Conservation (phyloP, 257 asterid species). For the Gentiana macrophylla region DNA sequence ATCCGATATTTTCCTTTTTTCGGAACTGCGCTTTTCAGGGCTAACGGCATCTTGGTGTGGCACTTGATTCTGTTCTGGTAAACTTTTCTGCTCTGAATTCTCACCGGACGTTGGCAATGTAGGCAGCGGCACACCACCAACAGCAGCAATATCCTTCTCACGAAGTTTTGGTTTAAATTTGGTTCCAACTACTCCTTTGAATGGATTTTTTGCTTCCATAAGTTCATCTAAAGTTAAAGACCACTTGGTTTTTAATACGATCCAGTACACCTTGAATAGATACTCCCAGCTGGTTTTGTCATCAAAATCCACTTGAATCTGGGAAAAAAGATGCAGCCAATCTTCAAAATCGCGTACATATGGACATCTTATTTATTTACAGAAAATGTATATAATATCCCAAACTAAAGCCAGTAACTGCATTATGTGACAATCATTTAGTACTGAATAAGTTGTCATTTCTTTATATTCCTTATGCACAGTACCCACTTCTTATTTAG, state of each 20-base stretch:
- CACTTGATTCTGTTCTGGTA: conserved; percentile 8
- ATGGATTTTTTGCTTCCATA: conserved; percentile 48
- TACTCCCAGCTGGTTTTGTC: conserved; percentile 84
- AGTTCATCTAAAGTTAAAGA: conserved; percentile 57
- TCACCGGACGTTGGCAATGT: conserved; percentile 1
- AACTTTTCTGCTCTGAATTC: conserved; percentile 26
- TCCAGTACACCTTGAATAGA: conserved; percentile 85
- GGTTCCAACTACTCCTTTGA: conserved; percentile 23
- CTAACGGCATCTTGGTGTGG: conserved; percentile 6
- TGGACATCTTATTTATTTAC: not conserved
- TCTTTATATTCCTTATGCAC: too few species aligned
- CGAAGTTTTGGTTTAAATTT: conserved; percentile 18
- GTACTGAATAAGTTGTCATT: too few species aligned
- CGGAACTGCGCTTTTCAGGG: conserved; percentile 21
- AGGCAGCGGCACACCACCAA: conserved; percentile 13
- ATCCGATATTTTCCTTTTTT: conserved; percentile 9
- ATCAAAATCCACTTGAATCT: conserved; percentile 83
- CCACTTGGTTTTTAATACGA: conserved; percentile 44
- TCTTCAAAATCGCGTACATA: not conserved
- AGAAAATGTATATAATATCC: not conserved
- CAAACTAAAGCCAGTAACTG: not conserved
- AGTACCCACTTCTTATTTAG: too few species aligned
- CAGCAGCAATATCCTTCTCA: conserved; percentile 10
- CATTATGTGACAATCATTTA: not conserved
- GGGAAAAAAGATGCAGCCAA: conserved; percentile 9